phyloP scores from a whole-genome alignment of 148 eudicot species.

The Chenopodium album region DNA sequence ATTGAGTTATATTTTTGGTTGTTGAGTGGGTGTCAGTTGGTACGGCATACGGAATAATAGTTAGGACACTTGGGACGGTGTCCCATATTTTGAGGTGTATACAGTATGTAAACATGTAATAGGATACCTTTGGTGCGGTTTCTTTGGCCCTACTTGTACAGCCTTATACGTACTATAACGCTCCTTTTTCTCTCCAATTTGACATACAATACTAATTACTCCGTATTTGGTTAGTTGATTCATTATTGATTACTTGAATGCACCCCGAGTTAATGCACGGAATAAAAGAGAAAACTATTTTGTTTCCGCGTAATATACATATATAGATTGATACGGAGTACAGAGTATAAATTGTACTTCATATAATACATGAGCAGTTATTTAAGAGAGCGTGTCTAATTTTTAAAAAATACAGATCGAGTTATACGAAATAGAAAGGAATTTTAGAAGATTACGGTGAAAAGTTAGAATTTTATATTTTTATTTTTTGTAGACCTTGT shows the following conservation, averaged over 20 bases:
- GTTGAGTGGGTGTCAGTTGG: conserved; percentile 27
- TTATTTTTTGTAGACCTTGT: neutral
- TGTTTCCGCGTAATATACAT: too few relatives aligned
- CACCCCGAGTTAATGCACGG: too few relatives aligned
- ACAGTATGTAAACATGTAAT: neutral
- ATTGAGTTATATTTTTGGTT: neutral
- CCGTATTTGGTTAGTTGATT: neutral
- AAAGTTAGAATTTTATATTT: too few relatives aligned
- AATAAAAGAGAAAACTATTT: too few relatives aligned
- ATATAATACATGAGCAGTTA: too few relatives aligned
- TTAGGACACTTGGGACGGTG: conserved; percentile 14
- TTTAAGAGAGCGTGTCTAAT: too few relatives aligned
- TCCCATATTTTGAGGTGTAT: conserved; percentile 16
- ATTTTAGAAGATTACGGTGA: too few relatives aligned
- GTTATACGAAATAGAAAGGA: too few relatives aligned
- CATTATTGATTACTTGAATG: neutral
- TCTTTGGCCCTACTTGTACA: neutral
- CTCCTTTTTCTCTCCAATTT: neutral
- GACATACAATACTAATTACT: neutral
- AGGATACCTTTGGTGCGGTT: conserved; percentile 5
- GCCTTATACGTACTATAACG: neutral
- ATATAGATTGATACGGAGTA: too few relatives aligned
- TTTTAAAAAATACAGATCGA: too few relatives aligned
- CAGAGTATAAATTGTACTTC: too few relatives aligned
- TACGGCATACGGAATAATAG: conserved; percentile 28